Evolutionary conservation across 1,284 basidiomycete genomes (phyloP).

Genomic region (Ceratobasidium papillatum): DNA sequence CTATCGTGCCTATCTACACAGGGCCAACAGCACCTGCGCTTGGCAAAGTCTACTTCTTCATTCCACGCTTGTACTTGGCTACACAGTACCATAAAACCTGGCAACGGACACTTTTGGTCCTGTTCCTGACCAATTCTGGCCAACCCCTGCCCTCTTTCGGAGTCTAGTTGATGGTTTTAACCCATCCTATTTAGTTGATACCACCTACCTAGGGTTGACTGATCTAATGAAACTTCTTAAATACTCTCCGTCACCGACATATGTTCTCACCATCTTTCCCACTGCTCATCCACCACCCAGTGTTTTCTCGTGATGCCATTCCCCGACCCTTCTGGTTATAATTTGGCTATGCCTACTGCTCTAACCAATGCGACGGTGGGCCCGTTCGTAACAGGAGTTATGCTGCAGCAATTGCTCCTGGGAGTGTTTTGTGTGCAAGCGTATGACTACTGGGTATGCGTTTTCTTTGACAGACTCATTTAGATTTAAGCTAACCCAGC

Average conservation of each 20-base stretch:
- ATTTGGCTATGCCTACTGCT: neutral
- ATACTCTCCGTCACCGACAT: neutral
- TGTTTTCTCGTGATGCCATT: neutral
- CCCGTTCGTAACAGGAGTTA: slow-evolving; percentile 42
- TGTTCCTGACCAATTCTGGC: neutral
- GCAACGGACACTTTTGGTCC: neutral
- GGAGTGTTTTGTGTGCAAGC: slow-evolving; percentile 43
- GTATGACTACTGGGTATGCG: slow-evolving; percentile 25
- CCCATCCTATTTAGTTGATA: neutral
- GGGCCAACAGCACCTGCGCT: neutral
- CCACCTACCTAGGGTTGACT: neutral
- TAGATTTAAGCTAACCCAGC: neutral
- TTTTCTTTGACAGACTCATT: neutral
- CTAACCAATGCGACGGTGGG: slow-evolving; percentile 32
- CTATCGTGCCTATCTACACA: neutral
- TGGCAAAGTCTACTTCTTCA: neutral
- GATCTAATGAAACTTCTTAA: slow-evolving; percentile 1
- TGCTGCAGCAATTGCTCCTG: slow-evolving; percentile 43
- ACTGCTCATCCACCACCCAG: neutral
- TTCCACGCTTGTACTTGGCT: neutral
- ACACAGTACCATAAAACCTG: neutral
- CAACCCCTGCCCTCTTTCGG: neutral
- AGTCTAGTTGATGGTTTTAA: neutral
- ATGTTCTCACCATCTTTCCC: neutral
- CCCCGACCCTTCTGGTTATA: neutral